Evolutionary conservation across 2,329 filamentous ascomycete genomes (phyloP).

Genomic region (Penicillium sp.): DNA sequence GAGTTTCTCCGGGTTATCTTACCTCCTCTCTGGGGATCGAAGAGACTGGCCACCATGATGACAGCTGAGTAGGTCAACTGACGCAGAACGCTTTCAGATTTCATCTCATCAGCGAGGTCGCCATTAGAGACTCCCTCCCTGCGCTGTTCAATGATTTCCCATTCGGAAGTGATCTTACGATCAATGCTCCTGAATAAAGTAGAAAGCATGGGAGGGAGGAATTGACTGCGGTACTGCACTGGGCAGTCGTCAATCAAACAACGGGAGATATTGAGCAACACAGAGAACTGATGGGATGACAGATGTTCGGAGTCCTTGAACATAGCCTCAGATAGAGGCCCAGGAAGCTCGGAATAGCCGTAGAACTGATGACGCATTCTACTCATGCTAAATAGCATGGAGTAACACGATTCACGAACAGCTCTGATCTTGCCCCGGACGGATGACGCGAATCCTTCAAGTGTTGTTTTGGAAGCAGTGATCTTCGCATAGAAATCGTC

Average conservation of each 20-base stretch:
- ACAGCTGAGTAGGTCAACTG: slow-evolving; percentile 91
- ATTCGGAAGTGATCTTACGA: slow-evolving; percentile 79
- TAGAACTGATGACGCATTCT: slow-evolving; percentile 85
- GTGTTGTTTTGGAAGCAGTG: slow-evolving; percentile 78
- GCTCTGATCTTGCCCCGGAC: slow-evolving; percentile 85
- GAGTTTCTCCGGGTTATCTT: slow-evolving; percentile 35
- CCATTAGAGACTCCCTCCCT: slow-evolving; percentile 65
- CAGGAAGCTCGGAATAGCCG: slow-evolving; percentile 78
- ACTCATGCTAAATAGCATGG: slow-evolving; percentile 90
- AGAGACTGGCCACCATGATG: slow-evolving; percentile 82
- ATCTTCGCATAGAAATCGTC: slow-evolving; percentile 96
- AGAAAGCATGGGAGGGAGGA: slow-evolving; percentile 79
- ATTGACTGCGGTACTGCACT: slow-evolving; percentile 69
- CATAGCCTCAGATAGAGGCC: slow-evolving; percentile 76
- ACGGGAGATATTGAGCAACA: slow-evolving; percentile 83
- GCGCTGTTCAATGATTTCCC: slow-evolving; percentile 67
- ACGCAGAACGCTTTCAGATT: slow-evolving; percentile 88
- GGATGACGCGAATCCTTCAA: slow-evolving; percentile 91
- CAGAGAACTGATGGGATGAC: slow-evolving; percentile 88
- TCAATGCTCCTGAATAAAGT: slow-evolving; percentile 84
- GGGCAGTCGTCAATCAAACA: slow-evolving; percentile 92
- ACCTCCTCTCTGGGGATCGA: slow-evolving; percentile 69
- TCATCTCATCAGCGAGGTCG: slow-evolving; percentile 93
- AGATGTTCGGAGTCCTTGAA: slow-evolving; percentile 78
- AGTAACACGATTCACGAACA: slow-evolving; percentile 89